Evolutionary conservation across 2,329 filamentous ascomycete genomes (phyloP), one percentile per base, ranked within the genome.

Genomic region (Trichoderma oligosporum): DNA sequence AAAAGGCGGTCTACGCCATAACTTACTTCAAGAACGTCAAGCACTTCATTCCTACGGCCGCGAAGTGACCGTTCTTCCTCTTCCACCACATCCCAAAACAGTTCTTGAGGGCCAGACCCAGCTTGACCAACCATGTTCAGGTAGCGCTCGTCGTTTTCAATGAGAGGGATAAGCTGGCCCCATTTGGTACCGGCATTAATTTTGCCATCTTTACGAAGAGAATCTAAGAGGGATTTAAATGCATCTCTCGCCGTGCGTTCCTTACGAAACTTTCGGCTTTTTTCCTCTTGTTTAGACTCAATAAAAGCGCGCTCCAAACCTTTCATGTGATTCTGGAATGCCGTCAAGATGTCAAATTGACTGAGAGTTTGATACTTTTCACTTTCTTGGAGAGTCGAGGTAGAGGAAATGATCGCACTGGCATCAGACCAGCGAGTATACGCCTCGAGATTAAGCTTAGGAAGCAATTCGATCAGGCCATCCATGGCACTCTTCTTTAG

Each of bases 51-150:
- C 60, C 90, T 82, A 47, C 87, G 86, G 48, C 84, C 86, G 60
- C 92, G 87, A 46, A 97, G 78, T n/a, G 87, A 85, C 58, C 89
- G 85, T 68, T 99, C 93, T 71, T 97, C 91, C 70, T 96, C 91
- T 70, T 97, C 94, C 24, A 97, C 81, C 46, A 92, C 78, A 70
- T 99, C 94, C 91, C 93, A 97, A 76, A 99, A 97, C 6, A 99
- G 78, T 67, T 97, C 91, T 62, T 96, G 81, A 12, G 94, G 90
- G 4, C 84, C 88, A 4, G 92, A 96, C 56, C 93, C 92, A 58
- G 82, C 74, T 68, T 95, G 90, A 51, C 91, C 92, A 59, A 92
- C 82, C 79, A 96, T 91, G 62, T 84, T 85, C 65, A 79, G 81
- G 73, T 96, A 97, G 63, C 92, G 89, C 46, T 87, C 82, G 67